A percentile compares a stretch with the other conserved stretches of the same genome.
These are phyloP conservation scores for Starmerella floris DNA, from an alignment of 805 yeast species.

Conservation along the genomic window DNA sequence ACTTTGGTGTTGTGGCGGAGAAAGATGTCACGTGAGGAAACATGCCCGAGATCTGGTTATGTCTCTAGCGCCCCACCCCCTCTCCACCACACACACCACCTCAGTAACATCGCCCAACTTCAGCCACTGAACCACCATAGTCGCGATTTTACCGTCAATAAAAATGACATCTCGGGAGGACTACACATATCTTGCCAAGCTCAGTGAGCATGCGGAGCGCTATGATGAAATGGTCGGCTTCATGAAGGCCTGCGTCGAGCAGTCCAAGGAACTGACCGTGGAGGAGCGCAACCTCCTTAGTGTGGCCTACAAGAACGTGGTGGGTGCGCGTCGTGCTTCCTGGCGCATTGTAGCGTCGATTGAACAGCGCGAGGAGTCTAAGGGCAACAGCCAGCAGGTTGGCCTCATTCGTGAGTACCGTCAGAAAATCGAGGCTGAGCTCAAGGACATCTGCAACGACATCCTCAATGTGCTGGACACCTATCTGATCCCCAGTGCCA, in stretches of 20 bases:
- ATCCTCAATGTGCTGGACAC: slow-evolving; percentile 76
- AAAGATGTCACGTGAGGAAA: background rate
- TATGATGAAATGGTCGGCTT: slow-evolving; percentile 99
- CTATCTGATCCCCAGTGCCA: slow-evolving; percentile 88
- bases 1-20: background rate
- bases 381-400: slow-evolving; percentile 84
- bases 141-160: background rate
- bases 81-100: slow-evolving; percentile 1
- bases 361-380: slow-evolving; percentile 98
- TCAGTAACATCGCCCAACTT: background rate
- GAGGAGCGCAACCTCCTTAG: slow-evolving; percentile 96
- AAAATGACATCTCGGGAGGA: slow-evolving; percentile 67
- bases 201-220: slow-evolving; percentile 99
- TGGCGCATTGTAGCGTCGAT: slow-evolving; percentile 99
- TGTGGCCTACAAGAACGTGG: slow-evolving; percentile 96
- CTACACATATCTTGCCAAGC: slow-evolving; percentile 92
- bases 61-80: slow-evolving; percentile 4
- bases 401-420: slow-evolving; percentile 87
- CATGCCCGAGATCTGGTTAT: background rate
- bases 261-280: slow-evolving; percentile 65
- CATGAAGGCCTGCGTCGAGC: slow-evolving; percentile 86
- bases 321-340: slow-evolving; percentile 98
- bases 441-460: slow-evolving; percentile 90
- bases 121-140: slow-evolving; percentile 1
- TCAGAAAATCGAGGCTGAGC: slow-evolving; percentile 86